These are phyloP conservation scores for Hsuehochloa calcarea DNA, from an alignment of 176 grass and related monocot species.

Conservation along the genomic window DNA sequence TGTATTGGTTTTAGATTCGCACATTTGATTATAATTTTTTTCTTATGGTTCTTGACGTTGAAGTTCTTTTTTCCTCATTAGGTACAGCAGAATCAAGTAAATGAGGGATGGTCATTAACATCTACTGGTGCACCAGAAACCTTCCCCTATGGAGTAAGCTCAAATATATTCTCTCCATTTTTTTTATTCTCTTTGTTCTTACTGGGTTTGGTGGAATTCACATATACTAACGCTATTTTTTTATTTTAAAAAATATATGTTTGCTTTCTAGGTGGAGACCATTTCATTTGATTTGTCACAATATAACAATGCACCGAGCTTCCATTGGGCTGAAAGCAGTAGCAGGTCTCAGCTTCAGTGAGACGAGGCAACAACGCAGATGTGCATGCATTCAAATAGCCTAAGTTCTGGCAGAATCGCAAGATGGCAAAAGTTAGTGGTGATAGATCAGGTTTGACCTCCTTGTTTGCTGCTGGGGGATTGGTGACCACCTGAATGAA, in stretches of 20 bases:
- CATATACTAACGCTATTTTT: not conserved
- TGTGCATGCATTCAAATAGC: constrained; percentile 11
- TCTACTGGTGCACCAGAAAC: constrained; percentile 53
- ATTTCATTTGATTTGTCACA: constrained; percentile 87
- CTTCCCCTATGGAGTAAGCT: constrained; percentile 65
- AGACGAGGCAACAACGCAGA: constrained; percentile 2
- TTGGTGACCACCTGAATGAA: not conserved
- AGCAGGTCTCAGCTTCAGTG: constrained; percentile 64
- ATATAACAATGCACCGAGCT: constrained; percentile 60
- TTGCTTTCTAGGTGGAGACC: constrained; percentile 58
- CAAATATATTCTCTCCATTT: constrained; percentile 6
- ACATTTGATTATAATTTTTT: not conserved
- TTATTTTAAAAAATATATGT: constrained; percentile 17
- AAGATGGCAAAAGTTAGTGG: not conserved
- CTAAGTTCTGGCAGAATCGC: not conserved
- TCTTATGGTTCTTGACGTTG: constrained; percentile 2
- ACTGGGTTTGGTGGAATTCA: not conserved
- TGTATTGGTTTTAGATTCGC: constrained; percentile 28
- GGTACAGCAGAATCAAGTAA: constrained; percentile 55
- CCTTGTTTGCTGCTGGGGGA: not conserved
- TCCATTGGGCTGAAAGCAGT: constrained; percentile 76
- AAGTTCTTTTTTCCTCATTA: not conserved
- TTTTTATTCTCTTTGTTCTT: constrained; percentile 24
- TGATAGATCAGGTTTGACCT: not conserved
- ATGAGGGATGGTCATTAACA: constrained; percentile 66